A percentile compares a stretch with the other conserved stretches of the same genome.
Conservation (phyloP, 495 filamentous ascomycete genomes). For the Xylaria sp. region DNA sequence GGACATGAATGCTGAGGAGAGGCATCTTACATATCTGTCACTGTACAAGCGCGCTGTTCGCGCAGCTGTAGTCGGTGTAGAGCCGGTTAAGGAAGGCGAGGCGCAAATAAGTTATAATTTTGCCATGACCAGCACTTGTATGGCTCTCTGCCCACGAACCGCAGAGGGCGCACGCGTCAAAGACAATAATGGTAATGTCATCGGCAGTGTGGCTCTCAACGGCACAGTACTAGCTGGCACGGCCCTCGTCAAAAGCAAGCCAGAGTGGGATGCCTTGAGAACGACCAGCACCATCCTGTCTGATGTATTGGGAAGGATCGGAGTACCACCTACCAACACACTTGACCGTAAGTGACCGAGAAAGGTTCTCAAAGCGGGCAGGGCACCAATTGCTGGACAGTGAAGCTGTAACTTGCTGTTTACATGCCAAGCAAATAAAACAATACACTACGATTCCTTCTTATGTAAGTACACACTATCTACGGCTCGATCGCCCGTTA, state of each 20-base stretch:
- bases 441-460: slow-evolving; percentile 9
- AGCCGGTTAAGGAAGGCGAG: slow-evolving; percentile 46
- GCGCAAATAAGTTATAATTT: slow-evolving; percentile 79
- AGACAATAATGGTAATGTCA: slow-evolving; percentile 45
- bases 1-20: slow-evolving; percentile 40
- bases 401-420: slow-evolving; percentile 18
- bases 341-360: not conserved
- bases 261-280: slow-evolving; percentile 71
- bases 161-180: slow-evolving; percentile 50
- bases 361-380: not conserved
- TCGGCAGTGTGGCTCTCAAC: slow-evolving; percentile 71
- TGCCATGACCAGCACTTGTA: slow-evolving; percentile 70
- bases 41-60: slow-evolving; percentile 63
- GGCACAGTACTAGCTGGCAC: slow-evolving; percentile 84
- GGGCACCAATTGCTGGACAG: slow-evolving; percentile 23
- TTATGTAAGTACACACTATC: slow-evolving; percentile 38
- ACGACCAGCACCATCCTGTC: slow-evolving; percentile 57
- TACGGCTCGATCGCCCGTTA: not conserved
- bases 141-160: slow-evolving; percentile 72
- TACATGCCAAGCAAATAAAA: slow-evolving; percentile 12
- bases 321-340: slow-evolving; percentile 52
- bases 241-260: slow-evolving; percentile 76
- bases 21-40: slow-evolving; percentile 42
- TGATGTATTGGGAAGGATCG: slow-evolving; percentile 66
- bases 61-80: slow-evolving; percentile 34